These are phyloP conservation scores for Poterioochromonas sp. DNA, from an alignment of 352 stramenopile species.

Conservation along the genomic window DNA sequence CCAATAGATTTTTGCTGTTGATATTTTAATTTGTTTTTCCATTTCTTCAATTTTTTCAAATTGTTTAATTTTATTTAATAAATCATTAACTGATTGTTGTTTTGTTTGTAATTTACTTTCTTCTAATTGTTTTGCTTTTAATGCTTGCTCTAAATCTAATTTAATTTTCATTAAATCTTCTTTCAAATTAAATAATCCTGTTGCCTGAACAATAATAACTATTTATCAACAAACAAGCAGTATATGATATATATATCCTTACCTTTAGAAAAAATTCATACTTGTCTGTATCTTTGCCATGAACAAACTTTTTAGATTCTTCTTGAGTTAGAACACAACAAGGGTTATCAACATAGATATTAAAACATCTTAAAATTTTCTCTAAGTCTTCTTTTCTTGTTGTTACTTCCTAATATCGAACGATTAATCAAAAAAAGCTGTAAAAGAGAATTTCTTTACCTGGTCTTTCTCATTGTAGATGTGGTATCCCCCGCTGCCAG, in stretches of 20 bases:
- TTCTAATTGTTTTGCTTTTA: too few relatives aligned
- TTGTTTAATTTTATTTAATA: background rate
- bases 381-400: constrained; percentile 6
- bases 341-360: constrained; percentile 33
- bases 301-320: constrained; percentile 23
- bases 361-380: constrained; percentile 21
- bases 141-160: background rate
- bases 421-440: too few relatives aligned
- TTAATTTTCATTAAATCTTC: constrained; percentile 12
- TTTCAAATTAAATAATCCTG: constrained; percentile 5
- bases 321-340: constrained; percentile 30
- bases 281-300: constrained; percentile 11
- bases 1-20: background rate
- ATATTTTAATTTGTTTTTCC: background rate
- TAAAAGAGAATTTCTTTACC: too few relatives aligned
- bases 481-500: background rate
- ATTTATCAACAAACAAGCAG: too few relatives aligned
- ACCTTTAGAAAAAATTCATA: constrained; percentile 33
- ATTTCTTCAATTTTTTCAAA: background rate
- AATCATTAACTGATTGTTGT: too few relatives aligned
- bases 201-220: too few relatives aligned
- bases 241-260: too few relatives aligned
- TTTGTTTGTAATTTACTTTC: too few relatives aligned
- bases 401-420: background rate
- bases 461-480: background rate